Conservation (phyloP, 495 filamentous ascomycete species). For the Venustampulla echinocandica region DNA sequence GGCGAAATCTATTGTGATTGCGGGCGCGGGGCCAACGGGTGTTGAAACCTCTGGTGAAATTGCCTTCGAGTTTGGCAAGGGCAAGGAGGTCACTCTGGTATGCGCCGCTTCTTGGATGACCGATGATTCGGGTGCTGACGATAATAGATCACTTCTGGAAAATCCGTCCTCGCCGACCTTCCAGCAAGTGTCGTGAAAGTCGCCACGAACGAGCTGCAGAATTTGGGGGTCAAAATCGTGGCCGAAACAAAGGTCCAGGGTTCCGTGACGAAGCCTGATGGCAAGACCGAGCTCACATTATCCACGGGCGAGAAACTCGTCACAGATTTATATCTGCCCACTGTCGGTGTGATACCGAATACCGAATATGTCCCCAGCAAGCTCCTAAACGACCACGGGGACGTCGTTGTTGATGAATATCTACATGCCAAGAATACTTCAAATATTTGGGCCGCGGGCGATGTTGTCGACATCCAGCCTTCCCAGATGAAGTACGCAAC, state of each 20-base stretch:
- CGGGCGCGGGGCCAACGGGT: constrained; percentile 60
- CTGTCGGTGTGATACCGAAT: constrained; percentile 35
- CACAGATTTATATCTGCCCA: constrained; percentile 36
- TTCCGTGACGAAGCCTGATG: constrained; percentile 6
- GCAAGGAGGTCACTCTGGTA: constrained; percentile 23
- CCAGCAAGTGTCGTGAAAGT: constrained; percentile 21
- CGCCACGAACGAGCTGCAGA: constrained; percentile 27
- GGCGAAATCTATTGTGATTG: constrained; percentile 54
- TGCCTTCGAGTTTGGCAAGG: constrained; percentile 34
- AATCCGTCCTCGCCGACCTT: constrained; percentile 23
- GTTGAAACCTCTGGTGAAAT: constrained; percentile 56
- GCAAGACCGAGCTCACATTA: constrained; percentile 22
- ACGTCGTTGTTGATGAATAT: constrained; percentile 27
- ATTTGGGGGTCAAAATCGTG: constrained; percentile 25
- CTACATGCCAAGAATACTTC: constrained; percentile 27
- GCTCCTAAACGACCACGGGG: constrained; percentile 27
- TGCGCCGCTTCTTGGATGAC: not conserved
- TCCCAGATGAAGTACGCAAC: constrained; percentile 12
- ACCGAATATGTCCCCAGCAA: constrained; percentile 27
- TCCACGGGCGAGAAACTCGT: constrained; percentile 20
- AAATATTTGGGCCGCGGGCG: constrained; percentile 36
- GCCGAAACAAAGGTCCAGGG: constrained; percentile 4
- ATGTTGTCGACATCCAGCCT: constrained; percentile 20
- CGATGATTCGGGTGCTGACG: not conserved
- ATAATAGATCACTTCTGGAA: constrained; percentile 18